Percentiles rank a stretch among this genome's conserved stretches.
These are phyloP conservation scores for Coemansia sp. DNA, from an alignment of 192 early-diverging fungal genomes.

Conservation along the genomic window DNA sequence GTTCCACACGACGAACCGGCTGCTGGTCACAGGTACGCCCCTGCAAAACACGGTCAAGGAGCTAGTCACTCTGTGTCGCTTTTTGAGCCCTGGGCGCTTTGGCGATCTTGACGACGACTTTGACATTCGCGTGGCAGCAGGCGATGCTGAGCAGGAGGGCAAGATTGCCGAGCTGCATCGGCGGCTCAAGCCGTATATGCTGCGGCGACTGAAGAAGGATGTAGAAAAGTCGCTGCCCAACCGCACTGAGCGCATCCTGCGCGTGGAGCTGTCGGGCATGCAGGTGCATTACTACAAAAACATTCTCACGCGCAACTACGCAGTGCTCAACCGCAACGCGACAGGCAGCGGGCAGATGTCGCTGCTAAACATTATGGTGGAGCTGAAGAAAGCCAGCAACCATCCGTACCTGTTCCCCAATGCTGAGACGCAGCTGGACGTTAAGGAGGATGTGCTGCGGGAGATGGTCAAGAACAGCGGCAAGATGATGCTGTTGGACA, in stretches of 20 bases:
- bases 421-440: constrained; percentile 62
- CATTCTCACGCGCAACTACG: constrained; percentile 92
- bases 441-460: constrained; percentile 72
- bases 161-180: constrained; percentile 86
- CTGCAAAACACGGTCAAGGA: constrained; percentile 97
- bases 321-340: constrained; percentile 73
- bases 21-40: constrained; percentile 98
- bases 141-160: constrained; percentile 69
- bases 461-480: constrained; percentile 90
- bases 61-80: constrained; percentile 83
- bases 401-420: constrained; percentile 90
- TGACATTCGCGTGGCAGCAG: constrained; percentile 59
- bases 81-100: constrained; percentile 91
- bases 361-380: constrained; percentile 91
- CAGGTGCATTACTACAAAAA: constrained; percentile 95
- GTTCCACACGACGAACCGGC: constrained; percentile 85
- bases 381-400: constrained; percentile 96
- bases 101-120: constrained; percentile 80
- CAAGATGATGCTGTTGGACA: constrained; percentile 97
- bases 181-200: constrained; percentile 84
- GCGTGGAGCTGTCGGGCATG: constrained; percentile 86
- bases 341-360: constrained; percentile 67
- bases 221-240: constrained; percentile 96
- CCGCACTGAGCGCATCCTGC: constrained; percentile 94
- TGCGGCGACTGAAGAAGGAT: constrained; percentile 95